These are phyloP conservation scores for Euphorbia pulcherrima DNA, from an alignment of 345 rosid genomes.

Conservation along the genomic window DNA sequence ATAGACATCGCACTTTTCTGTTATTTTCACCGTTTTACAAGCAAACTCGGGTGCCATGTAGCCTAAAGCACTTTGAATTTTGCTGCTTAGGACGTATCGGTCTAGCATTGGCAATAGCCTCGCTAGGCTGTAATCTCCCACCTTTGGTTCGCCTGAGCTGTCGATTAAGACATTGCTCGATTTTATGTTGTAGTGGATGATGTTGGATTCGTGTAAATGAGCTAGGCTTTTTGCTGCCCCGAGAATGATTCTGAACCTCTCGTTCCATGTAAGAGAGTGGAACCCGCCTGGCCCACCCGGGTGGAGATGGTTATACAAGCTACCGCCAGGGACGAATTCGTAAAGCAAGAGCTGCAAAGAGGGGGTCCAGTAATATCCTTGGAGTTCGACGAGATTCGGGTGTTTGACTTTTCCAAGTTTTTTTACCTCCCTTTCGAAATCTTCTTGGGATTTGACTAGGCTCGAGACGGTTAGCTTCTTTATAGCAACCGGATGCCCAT, in stretches of 20 bases:
- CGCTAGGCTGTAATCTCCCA: slow-evolving; percentile 89
- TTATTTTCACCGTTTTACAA: slow-evolving; percentile 86
- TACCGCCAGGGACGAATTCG: slow-evolving; percentile 78
- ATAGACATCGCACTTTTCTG: slow-evolving; percentile 91
- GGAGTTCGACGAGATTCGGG: slow-evolving; percentile 71
- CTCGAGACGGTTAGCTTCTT: slow-evolving; percentile 98
- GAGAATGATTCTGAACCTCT: slow-evolving; percentile 74
- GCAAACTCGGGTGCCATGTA: slow-evolving; percentile 99
- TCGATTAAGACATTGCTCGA: slow-evolving; percentile 85
- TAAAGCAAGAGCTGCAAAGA: slow-evolving; percentile 87
- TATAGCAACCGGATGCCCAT: slow-evolving; percentile 82
- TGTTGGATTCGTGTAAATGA: slow-evolving; percentile 70
- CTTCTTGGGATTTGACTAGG: slow-evolving; percentile 91
- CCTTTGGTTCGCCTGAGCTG: slow-evolving; percentile 74
- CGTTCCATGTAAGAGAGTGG: slow-evolving; percentile 75
- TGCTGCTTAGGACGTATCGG: slow-evolving; percentile 84
- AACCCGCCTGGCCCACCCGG: slow-evolving; percentile 57
- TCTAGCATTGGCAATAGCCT: slow-evolving; percentile 93
- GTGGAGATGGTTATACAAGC: slow-evolving; percentile 86
- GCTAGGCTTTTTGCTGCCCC: slow-evolving; percentile 90
- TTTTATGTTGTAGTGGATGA: slow-evolving; percentile 92
- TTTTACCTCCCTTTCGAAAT: slow-evolving; percentile 90
- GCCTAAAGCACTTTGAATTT: slow-evolving; percentile 93
- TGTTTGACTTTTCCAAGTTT: slow-evolving; percentile 81
- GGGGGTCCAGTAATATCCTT: slow-evolving; percentile 97